Evolutionary conservation across 2,329 filamentous ascomycete species (phyloP).

Genomic region (Tolypocladium nubicola): DNA sequence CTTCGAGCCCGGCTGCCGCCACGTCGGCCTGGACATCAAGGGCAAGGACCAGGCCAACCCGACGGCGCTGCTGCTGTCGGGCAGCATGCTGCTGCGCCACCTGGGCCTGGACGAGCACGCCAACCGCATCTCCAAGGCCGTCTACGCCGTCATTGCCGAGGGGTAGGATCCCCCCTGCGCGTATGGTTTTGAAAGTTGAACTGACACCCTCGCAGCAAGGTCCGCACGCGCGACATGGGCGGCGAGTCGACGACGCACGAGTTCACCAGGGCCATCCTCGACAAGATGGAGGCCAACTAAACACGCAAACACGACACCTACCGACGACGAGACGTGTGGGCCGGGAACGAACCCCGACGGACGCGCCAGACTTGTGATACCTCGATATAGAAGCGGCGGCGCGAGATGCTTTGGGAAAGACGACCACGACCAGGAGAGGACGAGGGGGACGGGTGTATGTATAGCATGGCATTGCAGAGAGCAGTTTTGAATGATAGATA

Average conservation of each 20-base stretch:
- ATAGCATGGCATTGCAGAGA: conserved; percentile 6
- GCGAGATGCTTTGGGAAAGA: neutral
- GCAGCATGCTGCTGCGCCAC: conserved; percentile 94
- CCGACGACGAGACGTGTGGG: conserved; percentile 4
- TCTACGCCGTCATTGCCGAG: conserved; percentile 71
- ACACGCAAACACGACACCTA: neutral
- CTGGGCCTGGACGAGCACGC: conserved; percentile 96
- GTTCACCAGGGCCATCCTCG: conserved; percentile 87
- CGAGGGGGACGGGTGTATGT: neutral
- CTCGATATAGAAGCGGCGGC: neutral
- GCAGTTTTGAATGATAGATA: conserved; percentile 4
- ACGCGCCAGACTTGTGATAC: neutral
- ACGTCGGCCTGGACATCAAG: conserved; percentile 99
- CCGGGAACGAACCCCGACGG: neutral
- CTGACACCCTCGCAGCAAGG: conserved; percentile 52
- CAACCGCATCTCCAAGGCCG: conserved; percentile 89
- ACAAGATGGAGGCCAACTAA: conserved; percentile 83
- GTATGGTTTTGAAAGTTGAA: conserved; percentile 1
- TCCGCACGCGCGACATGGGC: conserved; percentile 92
- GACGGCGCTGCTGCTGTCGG: conserved; percentile 87
- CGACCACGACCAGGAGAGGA: neutral
- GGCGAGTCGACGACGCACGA: conserved; percentile 82
- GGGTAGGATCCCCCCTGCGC: conserved; percentile 46
- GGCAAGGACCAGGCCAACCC: conserved; percentile 99
- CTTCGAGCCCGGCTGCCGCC: conserved; percentile 97